Conservation (phyloP, 2,329 filamentous ascomycete genomes). For the Escovopsis sp. region DNA sequence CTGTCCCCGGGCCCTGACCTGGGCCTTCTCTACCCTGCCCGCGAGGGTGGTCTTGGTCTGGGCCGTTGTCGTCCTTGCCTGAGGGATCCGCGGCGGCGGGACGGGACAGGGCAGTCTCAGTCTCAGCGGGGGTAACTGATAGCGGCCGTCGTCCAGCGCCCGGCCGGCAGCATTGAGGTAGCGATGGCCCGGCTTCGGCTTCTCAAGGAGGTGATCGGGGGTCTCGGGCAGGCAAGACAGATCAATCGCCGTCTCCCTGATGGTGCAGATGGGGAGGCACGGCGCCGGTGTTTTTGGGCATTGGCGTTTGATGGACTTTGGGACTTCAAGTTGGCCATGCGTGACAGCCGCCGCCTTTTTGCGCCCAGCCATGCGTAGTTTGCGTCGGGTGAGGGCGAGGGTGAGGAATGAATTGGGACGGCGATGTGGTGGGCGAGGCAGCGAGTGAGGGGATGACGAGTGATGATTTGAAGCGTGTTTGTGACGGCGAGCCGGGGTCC, state of each 20-base stretch:
- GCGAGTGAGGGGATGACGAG: not conserved
- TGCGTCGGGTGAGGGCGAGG: too few species aligned
- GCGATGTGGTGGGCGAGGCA: not conserved
- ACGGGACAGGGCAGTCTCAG: not conserved
- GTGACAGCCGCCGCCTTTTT: not conserved
- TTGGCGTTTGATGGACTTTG: conserved; percentile 8
- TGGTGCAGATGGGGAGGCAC: not conserved
- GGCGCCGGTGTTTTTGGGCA: conserved; percentile 1
- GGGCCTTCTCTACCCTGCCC: too few species aligned
- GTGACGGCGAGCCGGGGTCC: too few species aligned
- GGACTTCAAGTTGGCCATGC: conserved; percentile 1
- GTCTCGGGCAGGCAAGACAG: conserved; percentile 1
- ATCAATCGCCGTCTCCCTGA: not conserved
- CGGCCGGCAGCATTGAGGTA: conserved; percentile 6
- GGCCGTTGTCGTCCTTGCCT: too few species aligned
- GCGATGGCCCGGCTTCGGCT: conserved; percentile 5
- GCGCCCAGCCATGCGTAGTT: not conserved
- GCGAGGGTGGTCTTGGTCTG: too few species aligned
- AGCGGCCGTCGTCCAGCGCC: conserved; percentile 4
- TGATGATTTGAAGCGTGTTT: too few species aligned
- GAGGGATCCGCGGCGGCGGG: too few species aligned
- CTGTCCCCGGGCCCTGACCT: too few species aligned
- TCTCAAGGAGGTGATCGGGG: conserved; percentile 5
- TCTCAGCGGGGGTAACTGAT: not conserved
- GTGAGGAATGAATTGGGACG: too few species aligned